A percentile compares a stretch with the other conserved stretches of the same genome.
phyloP scores from a whole-genome alignment of 495 filamentous ascomycete species.

The Penicillium bialowiezense region DNA sequence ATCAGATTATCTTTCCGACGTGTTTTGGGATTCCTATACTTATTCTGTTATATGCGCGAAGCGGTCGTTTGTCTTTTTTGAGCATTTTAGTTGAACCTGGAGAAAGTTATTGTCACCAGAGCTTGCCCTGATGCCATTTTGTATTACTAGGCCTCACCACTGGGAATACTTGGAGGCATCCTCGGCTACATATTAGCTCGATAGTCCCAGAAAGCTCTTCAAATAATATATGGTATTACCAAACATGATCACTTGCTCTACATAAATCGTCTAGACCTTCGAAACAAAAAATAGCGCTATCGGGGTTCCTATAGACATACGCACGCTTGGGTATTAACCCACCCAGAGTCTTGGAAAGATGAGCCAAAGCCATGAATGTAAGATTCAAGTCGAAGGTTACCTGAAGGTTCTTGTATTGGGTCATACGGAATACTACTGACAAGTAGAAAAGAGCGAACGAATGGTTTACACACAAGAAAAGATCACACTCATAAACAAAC shows the following conservation, averaged over 20 bases:
- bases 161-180: constrained; percentile 8
- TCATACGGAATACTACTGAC: too few relatives aligned
- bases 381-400: too few relatives aligned
- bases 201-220: constrained; percentile 19
- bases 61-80: constrained; percentile 21
- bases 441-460: not conserved
- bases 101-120: constrained; percentile 12
- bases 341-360: too few relatives aligned
- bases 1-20: constrained; percentile 13
- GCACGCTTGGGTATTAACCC: too few relatives aligned
- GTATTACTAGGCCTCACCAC: constrained; percentile 1
- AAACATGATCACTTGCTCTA: too few relatives aligned
- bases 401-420: too few relatives aligned
- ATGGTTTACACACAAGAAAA: not conserved
- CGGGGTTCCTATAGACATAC: too few relatives aligned
- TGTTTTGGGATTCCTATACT: constrained; percentile 22
- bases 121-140: constrained; percentile 11
- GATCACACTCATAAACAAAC: not conserved
- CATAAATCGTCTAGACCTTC: too few relatives aligned
- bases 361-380: too few relatives aligned
- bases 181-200: constrained; percentile 20
- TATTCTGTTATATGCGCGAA: constrained; percentile 25
- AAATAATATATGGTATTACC: constrained; percentile 25
- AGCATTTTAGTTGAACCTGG: constrained; percentile 19
- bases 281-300: too few relatives aligned